These are phyloP conservation scores for Gremmenia infestans DNA, from an alignment of 2,329 filamentous ascomycete species.

Conservation along the genomic window DNA sequence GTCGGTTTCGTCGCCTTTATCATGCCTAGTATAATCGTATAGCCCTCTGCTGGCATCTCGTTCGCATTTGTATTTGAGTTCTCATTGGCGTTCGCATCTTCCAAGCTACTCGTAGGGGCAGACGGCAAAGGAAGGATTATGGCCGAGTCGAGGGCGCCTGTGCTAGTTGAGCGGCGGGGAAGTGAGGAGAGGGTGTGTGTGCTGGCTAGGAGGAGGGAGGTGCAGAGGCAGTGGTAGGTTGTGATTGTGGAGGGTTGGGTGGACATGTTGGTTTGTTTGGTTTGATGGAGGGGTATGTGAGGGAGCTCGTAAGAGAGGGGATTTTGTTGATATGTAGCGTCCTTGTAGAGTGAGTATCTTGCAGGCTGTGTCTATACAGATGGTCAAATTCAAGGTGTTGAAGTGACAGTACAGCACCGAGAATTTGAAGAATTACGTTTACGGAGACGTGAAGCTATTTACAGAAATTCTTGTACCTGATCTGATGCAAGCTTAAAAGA, in stretches of 20 bases:
- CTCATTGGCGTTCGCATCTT: too few species aligned
- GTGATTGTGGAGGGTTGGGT: conserved; percentile 31
- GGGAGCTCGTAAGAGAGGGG: background rate
- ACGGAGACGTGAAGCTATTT: too few species aligned
- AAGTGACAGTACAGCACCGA: too few species aligned
- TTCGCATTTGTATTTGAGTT: background rate
- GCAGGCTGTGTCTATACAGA: too few species aligned
- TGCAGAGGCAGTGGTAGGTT: conserved; percentile 63
- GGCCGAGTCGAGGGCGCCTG: conserved; percentile 41
- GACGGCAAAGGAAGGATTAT: conserved; percentile 52
- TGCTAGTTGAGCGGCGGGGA: conserved; percentile 40
- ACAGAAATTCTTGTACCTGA: too few species aligned
- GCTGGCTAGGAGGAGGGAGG: conserved; percentile 56
- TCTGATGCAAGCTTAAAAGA: too few species aligned
- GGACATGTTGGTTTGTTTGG: conserved; percentile 3
- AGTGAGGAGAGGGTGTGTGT: conserved; percentile 47
- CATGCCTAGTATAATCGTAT: conserved; percentile 47
- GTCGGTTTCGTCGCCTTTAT: conserved; percentile 42
- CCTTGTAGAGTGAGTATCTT: too few species aligned
- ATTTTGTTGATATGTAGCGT: background rate
- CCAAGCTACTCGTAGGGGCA: conserved; percentile 10
- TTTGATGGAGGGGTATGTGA: background rate
- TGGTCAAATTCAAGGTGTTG: too few species aligned
- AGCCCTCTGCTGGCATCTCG: conserved; percentile 25
- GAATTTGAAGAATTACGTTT: too few species aligned